A percentile compares a stretch with the other conserved stretches of the same genome.
phyloP scores from a whole-genome alignment of 78 protist genomes.

The Acrasis kona region DNA sequence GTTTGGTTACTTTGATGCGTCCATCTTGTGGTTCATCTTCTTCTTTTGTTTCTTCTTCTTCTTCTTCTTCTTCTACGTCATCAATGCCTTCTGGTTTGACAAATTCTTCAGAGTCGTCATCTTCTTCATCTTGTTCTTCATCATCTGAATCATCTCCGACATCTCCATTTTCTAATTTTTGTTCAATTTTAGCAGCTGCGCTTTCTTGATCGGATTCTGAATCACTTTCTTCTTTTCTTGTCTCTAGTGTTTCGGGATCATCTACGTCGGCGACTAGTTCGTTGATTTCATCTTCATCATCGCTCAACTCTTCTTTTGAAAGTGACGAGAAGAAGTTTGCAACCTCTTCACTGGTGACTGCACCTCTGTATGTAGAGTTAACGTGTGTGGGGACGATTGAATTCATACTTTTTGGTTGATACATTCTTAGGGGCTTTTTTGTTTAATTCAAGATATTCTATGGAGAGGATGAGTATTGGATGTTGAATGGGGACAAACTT shows the following conservation, averaged over 20 bases:
- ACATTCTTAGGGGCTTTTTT: not conserved
- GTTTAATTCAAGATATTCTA: not conserved
- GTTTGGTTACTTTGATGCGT: slow-evolving; percentile 11
- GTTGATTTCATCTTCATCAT: not conserved
- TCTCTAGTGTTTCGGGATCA: slow-evolving; percentile 5
- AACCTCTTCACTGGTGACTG: not conserved
- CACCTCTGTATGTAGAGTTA: not conserved
- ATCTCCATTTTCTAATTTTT: slow-evolving; percentile 30
- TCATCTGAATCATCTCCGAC: not conserved
- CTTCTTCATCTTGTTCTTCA: slow-evolving; percentile 8
- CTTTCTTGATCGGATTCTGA: slow-evolving; percentile 13
- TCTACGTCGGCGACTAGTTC: not conserved
- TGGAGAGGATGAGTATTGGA: not conserved
- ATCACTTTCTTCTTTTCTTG: slow-evolving; percentile 16
- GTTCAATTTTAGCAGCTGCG: slow-evolving; percentile 29
- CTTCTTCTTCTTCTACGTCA: not conserved
- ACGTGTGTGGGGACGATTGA: not conserved
- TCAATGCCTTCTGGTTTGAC: slow-evolving; percentile 9
- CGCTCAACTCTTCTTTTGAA: not conserved
- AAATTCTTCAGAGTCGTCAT: slow-evolving; percentile 1
- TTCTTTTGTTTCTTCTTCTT: slow-evolving; percentile 15
- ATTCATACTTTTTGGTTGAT: not conserved
- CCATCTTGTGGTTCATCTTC: slow-evolving; percentile 2
- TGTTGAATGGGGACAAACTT: no score
- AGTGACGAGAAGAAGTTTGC: not conserved